These are phyloP conservation scores for Chlorokybus atmophyticus DNA, from an alignment of 139 green algal genomes.

Conservation along the genomic window DNA sequence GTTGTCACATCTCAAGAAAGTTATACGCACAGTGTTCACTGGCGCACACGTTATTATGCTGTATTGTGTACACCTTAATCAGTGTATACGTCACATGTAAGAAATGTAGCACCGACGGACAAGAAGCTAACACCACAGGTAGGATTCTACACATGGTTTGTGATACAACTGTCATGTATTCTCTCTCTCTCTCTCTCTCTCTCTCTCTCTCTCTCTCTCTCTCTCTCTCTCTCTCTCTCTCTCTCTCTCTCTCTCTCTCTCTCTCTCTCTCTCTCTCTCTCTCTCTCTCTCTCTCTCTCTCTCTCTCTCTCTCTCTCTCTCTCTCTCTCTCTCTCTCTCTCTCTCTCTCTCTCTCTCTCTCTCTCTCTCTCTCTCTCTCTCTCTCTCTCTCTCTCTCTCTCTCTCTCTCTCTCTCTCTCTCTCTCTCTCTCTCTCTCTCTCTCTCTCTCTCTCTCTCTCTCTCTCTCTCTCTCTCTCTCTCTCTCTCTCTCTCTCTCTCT, in stretches of 20 bases:
- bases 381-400: background rate
- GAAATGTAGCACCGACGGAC: too few relatives aligned
- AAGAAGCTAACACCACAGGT: too few relatives aligned
- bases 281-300: background rate
- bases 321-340: slow-evolving; percentile 3
- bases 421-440: background rate
- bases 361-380: slow-evolving; percentile 3
- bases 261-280: background rate
- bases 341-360: slow-evolving; percentile 3
- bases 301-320: slow-evolving; percentile 3
- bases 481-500: background rate
- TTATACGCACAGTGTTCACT: too few relatives aligned
- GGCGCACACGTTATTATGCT: too few relatives aligned
- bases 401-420: slow-evolving; percentile 3
- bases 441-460: background rate
- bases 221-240: background rate
- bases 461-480: background rate
- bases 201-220: background rate
- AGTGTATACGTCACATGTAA: too few relatives aligned
- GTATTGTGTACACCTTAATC: too few relatives aligned
- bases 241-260: background rate
- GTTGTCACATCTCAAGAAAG: too few relatives aligned
- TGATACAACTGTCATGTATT: too few relatives aligned
- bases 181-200: background rate
- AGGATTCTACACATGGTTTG: too few relatives aligned